Conservation (phyloP, 768 basidiomycete genomes). For the Hericium erinaceus region DNA sequence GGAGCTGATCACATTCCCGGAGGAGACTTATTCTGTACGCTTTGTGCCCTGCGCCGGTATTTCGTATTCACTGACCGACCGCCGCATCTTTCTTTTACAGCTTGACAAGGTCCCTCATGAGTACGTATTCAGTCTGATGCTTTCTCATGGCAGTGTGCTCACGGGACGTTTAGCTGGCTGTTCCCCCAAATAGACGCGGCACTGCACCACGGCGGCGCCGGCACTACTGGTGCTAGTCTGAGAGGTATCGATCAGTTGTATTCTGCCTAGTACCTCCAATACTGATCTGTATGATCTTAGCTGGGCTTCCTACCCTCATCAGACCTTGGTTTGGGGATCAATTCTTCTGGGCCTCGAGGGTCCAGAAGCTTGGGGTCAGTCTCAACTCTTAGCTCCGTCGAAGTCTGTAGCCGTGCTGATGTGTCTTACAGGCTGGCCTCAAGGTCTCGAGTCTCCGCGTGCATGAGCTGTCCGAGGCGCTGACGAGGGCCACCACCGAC, state of each 20-base stretch:
- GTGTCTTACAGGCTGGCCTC: slow-evolving; percentile 34
- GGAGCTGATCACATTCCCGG: slow-evolving; percentile 35
- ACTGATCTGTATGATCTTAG: slow-evolving; percentile 12
- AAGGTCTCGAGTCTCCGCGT: slow-evolving; percentile 37
- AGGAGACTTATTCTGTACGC: slow-evolving; percentile 37
- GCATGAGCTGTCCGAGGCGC: slow-evolving; percentile 41
- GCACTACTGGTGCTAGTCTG: slow-evolving; percentile 60
- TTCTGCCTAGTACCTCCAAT: neutral
- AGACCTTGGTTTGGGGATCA: slow-evolving; percentile 69
- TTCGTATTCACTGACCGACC: neutral
- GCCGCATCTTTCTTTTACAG: slow-evolving; percentile 15
- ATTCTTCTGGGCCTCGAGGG: slow-evolving; percentile 56
- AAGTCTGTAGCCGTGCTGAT: neutral
- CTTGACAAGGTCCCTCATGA: slow-evolving; percentile 65
- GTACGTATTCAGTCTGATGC: slow-evolving; percentile 16
- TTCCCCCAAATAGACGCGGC: slow-evolving; percentile 54
- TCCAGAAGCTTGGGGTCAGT: slow-evolving; percentile 51
- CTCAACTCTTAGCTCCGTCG: neutral
- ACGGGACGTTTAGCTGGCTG: slow-evolving; percentile 34
- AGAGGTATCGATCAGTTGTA: slow-evolving; percentile 23
- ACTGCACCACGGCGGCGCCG: slow-evolving; percentile 62
- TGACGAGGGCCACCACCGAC: slow-evolving; percentile 45
- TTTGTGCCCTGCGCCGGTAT: neutral
- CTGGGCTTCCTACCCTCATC: slow-evolving; percentile 59
- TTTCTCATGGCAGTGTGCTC: neutral